These are phyloP conservation scores for Mucor irregularis DNA, from an alignment of 371 early-diverging fungal genomes.

Conservation along the genomic window DNA sequence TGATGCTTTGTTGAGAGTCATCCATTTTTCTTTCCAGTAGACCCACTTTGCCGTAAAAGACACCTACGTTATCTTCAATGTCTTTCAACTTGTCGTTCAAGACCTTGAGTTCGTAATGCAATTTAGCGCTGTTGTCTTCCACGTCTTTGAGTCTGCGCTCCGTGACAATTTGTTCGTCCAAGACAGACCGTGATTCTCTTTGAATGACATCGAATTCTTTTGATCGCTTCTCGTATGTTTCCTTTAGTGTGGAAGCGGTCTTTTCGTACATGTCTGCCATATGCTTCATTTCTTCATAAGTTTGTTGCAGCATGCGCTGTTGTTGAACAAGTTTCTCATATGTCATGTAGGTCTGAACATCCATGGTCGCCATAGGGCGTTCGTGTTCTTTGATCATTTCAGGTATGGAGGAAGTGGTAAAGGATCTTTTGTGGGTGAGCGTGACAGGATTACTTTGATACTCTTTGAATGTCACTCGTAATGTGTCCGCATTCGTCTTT, in stretches of 20 bases:
- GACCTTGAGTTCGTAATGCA: conserved; percentile 48
- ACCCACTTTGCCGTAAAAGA: conserved; percentile 44
- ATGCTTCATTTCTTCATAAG: conserved; percentile 23
- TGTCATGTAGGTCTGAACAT: conserved; percentile 36
- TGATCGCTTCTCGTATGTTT: conserved; percentile 28
- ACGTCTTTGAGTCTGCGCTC: conserved; percentile 36
- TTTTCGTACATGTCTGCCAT: conserved; percentile 34
- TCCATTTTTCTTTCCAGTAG: conserved; percentile 47
- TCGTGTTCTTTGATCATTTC: background rate
- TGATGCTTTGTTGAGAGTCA: conserved; percentile 46
- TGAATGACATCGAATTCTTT: conserved; percentile 35
- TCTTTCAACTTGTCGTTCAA: conserved; percentile 48
- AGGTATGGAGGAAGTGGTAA: background rate
- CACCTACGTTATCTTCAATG: conserved; percentile 45
- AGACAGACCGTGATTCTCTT: conserved; percentile 16
- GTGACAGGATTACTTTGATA: too few species aligned
- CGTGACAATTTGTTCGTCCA: conserved; percentile 36
- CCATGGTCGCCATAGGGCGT: conserved; percentile 29
- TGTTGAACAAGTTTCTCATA: conserved; percentile 42
- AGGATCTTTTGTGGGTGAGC: background rate
- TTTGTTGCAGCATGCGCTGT: conserved; percentile 25
- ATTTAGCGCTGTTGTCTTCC: conserved; percentile 45
- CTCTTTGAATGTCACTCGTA: background rate
- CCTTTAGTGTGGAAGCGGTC: conserved; percentile 29
- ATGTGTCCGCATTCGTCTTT: background rate